A percentile compares a stretch with the other conserved stretches of the same genome.
Evolutionary conservation across 352 stramenopile species (phyloP).

Genomic region (Phytophthora uliginosa): DNA sequence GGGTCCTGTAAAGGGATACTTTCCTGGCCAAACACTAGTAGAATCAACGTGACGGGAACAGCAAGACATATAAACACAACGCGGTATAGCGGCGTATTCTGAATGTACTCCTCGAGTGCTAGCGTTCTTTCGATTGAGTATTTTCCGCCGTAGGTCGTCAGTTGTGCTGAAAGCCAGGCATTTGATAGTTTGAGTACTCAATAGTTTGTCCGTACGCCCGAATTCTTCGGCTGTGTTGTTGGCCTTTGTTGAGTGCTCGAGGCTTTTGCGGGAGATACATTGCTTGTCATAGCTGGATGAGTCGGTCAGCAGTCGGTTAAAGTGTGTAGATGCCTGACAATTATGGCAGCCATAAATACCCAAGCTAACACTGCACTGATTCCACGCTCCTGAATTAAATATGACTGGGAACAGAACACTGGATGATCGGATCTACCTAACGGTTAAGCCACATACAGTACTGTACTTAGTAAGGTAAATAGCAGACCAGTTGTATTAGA

Average conservation of each 20-base stretch:
- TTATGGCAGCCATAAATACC: too few relatives aligned
- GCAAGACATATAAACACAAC: not conserved
- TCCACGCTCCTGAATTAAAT: too few relatives aligned
- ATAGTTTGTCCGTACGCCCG: not conserved
- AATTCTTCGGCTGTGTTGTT: not conserved
- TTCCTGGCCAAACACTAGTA: constrained; percentile 1
- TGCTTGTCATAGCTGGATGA: not conserved
- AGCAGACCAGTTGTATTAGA: too few relatives aligned
- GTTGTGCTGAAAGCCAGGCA: not conserved
- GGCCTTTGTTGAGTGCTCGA: not conserved
- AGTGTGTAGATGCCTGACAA: too few relatives aligned
- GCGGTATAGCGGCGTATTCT: not conserved
- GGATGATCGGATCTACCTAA: too few relatives aligned
- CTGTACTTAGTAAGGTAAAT: too few relatives aligned
- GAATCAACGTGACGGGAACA: not conserved
- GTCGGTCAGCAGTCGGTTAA: too few relatives aligned
- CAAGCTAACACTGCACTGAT: too few relatives aligned
- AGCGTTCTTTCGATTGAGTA: not conserved
- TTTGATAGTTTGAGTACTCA: not conserved
- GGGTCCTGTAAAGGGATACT: not conserved
- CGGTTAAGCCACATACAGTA: too few relatives aligned
- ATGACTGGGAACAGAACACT: too few relatives aligned
- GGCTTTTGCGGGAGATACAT: not conserved
- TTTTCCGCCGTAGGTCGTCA: not conserved
- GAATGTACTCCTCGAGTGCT: not conserved